Evolutionary conservation across 169 alveolate species (phyloP), one percentile per base, ranked within the genome.

Genomic region (Eimeria necatrix): DNA sequence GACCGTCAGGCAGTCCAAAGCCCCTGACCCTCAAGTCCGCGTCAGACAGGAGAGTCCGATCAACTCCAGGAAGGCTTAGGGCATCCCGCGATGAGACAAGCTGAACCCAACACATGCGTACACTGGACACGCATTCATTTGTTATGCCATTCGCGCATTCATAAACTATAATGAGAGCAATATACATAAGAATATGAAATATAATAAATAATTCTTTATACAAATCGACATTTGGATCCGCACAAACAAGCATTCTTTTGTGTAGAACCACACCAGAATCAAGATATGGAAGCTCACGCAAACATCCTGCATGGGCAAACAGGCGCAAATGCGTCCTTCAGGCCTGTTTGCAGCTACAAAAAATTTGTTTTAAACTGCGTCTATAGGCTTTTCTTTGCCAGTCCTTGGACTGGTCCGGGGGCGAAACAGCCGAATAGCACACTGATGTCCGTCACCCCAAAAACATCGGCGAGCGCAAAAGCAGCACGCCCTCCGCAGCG

Each of bases 1-100:
- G 70, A 4, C 93, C 93, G 52, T 87, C 93, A n/a, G 93, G 84
- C 52, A 64, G 51, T 7, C 93, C 93, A 22, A 87, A 87, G 64
- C 93, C 93, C 51, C 85, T 22, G 84, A 87, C 59, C 53, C 93
- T 56, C 22, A 70, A 68, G 70, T 71, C 93, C 68, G 74, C 93
- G 52, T 74, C 85, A 9, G 85, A 80, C 52, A 80, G 89, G 48
- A 80, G 89, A 48, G 60, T 74, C 85, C 53, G n/a, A 6, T 74
- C 85, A 20, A 74, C 32, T 4, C 85, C 85, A 32, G 85, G 85
- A 9, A 74, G 59, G 12, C 51, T 24, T 22, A 74, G 22, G 9
- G 85, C 59, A 7, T 74, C 85, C 8, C 85, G 85, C 59, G 49
- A 20, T 2, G 60, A 14, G 41, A 46, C 22, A 46, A 53, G 85